Base-by-base conservation (phyloP, 73 alveolate species). In the Symbiodinium pilosum region DNA sequence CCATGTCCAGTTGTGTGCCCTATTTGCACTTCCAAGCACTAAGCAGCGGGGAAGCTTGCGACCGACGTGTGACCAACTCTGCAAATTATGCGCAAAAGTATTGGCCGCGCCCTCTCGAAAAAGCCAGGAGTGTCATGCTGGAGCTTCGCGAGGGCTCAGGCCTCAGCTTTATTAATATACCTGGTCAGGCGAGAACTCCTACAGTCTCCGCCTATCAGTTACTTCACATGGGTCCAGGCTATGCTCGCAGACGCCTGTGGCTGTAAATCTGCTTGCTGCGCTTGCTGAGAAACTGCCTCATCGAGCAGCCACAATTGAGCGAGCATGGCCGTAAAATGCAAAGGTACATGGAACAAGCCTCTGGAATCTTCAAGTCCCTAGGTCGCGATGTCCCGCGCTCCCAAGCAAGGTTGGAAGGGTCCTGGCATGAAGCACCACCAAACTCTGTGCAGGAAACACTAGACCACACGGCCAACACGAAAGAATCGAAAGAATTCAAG, bases 161-260 rank as follows among this genome's bases (percentile, higher is more conserved):
- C 81, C 81, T 64, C 18, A 64, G 81, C 30, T n/a, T 54, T n/a
- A n/a, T n/a, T n/a, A 26, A 54, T 54, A 30, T 54, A 9, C 73
- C 71, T 54, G 18, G 71, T 54, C 26, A 11, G 3, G 71, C n/a
- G 71, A 54, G 26, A 30, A 3, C 24, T 54, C n/a, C 0, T 11
- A 4, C 71, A 8, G 71, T 47, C 16, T 47, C 64, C 64, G 24
- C 64, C 7, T 16, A 7, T n/a, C n/a, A n/a, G n/a, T n/a, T n/a
- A n/a, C n/a, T n/a, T n/a, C n/a, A n/a, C n/a, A n/a, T n/a, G n/a
- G 92, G 8, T 42, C 30, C 92, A 11, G 51, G 40, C 94, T 7
- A 87, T 26, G 59, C 64, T 87, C 36, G 94, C 94, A 56, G 40
- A 87, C 47, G 94, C 84, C 94, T 87, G 84, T 6, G 44, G 43